Evolutionary conservation across 164 flowering plant species (phyloP).

Genomic region (Stephania yunnanensis): DNA sequence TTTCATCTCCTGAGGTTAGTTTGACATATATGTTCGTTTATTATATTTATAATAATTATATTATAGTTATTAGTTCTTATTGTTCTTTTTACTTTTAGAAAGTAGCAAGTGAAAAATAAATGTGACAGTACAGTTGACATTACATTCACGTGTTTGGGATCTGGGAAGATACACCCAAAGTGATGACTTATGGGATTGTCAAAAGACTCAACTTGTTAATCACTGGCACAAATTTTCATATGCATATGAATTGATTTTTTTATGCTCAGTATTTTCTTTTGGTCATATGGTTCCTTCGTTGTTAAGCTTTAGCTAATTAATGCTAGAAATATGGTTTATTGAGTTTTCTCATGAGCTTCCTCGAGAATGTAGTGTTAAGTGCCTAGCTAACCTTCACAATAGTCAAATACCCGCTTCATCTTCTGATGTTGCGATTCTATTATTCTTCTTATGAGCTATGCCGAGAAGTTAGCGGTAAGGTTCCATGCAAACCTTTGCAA

Average conservation of each 20-base stretch:
- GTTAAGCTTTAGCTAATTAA: not conserved
- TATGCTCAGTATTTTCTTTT: not conserved
- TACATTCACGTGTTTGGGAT: not conserved
- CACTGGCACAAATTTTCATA: not conserved
- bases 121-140: not conserved
- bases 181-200: no score
- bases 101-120: not conserved
- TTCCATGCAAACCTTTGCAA: not conserved
- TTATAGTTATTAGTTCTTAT: not conserved
- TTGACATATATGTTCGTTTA: not conserved
- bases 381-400: not conserved
- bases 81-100: not conserved
- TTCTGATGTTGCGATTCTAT: not conserved
- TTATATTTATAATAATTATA: not conserved
- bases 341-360: not conserved
- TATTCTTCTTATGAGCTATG: not conserved
- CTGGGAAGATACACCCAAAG: not conserved
- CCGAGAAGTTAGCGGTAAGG: not conserved
- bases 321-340: not conserved
- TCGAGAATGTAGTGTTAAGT: not conserved
- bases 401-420: not conserved
- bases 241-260: not conserved
- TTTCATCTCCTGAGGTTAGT: conserved; percentile 82
- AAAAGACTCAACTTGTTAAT: not conserved
- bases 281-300: not conserved